A percentile compares a stretch with the other conserved stretches of the same genome.
These are phyloP conservation scores for Murraya paniculata DNA, from an alignment of 345 rosid species.

Conservation along the genomic window DNA sequence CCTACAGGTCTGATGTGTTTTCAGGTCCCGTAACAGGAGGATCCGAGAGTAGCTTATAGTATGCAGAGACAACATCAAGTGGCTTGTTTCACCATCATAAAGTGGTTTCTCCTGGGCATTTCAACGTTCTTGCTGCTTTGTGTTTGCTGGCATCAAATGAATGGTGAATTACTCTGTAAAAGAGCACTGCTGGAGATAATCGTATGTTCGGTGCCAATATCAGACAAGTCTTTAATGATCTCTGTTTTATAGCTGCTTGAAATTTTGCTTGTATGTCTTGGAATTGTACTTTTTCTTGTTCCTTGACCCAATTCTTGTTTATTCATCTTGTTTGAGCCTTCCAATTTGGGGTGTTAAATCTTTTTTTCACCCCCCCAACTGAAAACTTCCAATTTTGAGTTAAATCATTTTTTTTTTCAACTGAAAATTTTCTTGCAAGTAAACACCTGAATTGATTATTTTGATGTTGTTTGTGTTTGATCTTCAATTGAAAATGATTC, in stretches of 20 bases:
- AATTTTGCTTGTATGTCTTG: conserved; percentile 60
- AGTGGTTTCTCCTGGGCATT: not conserved
- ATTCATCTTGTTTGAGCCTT: conserved; percentile 30
- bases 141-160: conserved; percentile 53
- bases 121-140: not conserved
- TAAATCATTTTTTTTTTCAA: conserved; percentile 21
- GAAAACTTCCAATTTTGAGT: conserved; percentile 34
- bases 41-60: not conserved
- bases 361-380: conserved; percentile 5
- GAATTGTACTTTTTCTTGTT: conserved; percentile 42
- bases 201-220: conserved; percentile 55
- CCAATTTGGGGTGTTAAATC: conserved; percentile 34
- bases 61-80: not conserved
- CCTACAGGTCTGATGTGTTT: not conserved
- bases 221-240: conserved; percentile 75
- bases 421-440: not conserved
- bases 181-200: no score
- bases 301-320: conserved; percentile 33
- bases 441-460: conserved; percentile 42
- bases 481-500: conserved; percentile 16
- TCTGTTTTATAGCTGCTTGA: conserved; percentile 64
- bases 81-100: not conserved
- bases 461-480: conserved; percentile 33
- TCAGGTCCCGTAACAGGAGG: not conserved
- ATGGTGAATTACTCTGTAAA: conserved; percentile 35